Evolutionary conservation across 345 rosid species (phyloP).

Genomic region (Salix udensis): DNA sequence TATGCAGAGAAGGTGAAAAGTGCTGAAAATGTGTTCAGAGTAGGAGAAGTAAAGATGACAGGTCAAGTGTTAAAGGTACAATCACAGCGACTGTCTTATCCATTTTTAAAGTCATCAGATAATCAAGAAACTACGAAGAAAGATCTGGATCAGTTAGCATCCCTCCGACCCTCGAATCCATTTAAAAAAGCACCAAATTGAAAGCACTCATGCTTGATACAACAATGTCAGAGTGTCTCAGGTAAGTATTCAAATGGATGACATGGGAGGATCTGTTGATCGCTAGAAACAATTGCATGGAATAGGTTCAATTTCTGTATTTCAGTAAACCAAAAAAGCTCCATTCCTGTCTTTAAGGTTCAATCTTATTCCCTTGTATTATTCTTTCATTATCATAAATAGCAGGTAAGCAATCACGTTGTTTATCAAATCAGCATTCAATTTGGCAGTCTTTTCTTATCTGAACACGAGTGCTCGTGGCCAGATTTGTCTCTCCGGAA

Average conservation of each 20-base stretch:
- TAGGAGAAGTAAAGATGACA: conserved; percentile 2
- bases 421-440: no score
- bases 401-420: neutral
- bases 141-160: conserved; percentile 12
- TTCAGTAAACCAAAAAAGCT: neutral
- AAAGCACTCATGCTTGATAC: neutral
- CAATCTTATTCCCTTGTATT: neutral
- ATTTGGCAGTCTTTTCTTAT: no score
- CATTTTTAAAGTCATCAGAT: conserved; percentile 23
- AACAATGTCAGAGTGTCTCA: no score
- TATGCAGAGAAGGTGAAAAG: conserved; percentile 13
- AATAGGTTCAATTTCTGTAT: neutral
- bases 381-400: neutral
- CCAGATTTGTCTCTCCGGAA: no score
- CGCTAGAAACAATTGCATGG: neutral
- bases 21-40: conserved; percentile 13
- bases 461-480: no score
- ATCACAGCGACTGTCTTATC: conserved; percentile 18
- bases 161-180: conserved; percentile 45
- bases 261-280: neutral
- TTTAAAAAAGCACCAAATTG: conserved; percentile 30
- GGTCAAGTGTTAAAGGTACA: conserved; percentile 4
- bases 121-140: conserved; percentile 19
- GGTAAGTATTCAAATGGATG: neutral
- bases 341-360: neutral